Conservation (phyloP, 805 yeast genomes). For the Millerago galiae region DNA sequence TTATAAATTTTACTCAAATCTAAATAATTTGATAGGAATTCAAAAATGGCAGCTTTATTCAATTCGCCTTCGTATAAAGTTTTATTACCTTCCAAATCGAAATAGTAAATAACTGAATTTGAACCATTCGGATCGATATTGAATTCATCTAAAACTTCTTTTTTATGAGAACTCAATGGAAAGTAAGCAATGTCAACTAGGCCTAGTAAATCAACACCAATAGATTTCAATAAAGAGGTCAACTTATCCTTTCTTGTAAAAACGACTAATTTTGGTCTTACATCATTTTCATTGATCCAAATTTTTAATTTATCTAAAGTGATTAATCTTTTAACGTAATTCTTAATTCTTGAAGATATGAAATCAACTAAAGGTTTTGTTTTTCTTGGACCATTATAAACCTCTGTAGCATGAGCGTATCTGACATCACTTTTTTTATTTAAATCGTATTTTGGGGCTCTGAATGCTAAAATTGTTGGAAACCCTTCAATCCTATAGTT, state of each 20-base stretch:
- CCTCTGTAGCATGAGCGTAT: constrained; percentile 46
- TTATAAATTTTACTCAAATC: constrained; percentile 18
- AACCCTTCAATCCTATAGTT: constrained; percentile 63
- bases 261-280: constrained; percentile 40
- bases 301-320: constrained; percentile 27
- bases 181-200: constrained; percentile 41
- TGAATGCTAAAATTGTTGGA: constrained; percentile 77
- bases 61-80: constrained; percentile 25
- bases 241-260: constrained; percentile 43
- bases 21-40: constrained; percentile 27
- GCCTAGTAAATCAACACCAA: constrained; percentile 66
- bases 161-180: constrained; percentile 23
- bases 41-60: constrained; percentile 26
- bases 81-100: constrained; percentile 10
- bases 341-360: constrained; percentile 53
- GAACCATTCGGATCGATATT: constrained; percentile 11
- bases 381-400: constrained; percentile 56
- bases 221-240: constrained; percentile 52
- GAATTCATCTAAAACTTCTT: constrained; percentile 11
- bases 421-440: constrained; percentile 14
- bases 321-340: constrained; percentile 51
- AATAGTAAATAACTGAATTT: constrained; percentile 11
- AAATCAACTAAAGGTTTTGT: constrained; percentile 48
- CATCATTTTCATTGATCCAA: constrained; percentile 12
- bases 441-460: constrained; percentile 62